Base-by-base conservation (phyloP, 495 filamentous ascomycete species). In the Aspergillus incahuasiensis region DNA sequence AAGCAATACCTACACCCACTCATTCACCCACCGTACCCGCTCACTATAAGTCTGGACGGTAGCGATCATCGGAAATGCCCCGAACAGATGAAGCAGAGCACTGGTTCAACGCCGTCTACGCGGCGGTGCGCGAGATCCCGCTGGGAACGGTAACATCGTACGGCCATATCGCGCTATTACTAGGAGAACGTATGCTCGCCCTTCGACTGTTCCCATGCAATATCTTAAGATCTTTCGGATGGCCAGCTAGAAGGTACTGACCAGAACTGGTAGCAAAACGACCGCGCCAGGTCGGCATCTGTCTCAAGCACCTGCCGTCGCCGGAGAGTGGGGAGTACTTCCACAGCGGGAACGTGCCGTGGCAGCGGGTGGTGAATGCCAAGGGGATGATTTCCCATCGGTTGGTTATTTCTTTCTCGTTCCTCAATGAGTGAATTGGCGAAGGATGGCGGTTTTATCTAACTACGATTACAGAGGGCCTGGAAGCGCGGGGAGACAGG, bases 341-440 rank as follows among this genome's bases (percentile, higher is more conserved):
- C 70, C 81, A 96, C 63, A 73, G 78, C 53, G 76, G 70, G 16
- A 96, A 89, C 61, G 91, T 96, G 11, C 92, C 92, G 4, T 97
- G 92, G 92, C 92, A 97, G 74, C 77, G 92, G 44, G 90, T 97
- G 11, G 87, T 97, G 57, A 95, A 92, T 63, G 69, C 87, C 2
- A 92, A 89, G 68, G 91, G 91, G 16, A 77, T 83, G 54, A 91
- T 97, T 58, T 92, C 90, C 28, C 87, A 86, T 30, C 82, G 91
- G 90, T 95, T 62, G 21, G 75, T 63, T n/a, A n/a, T n/a, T n/a
- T n/a, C n/a, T n/a, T 35, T 28, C 6, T 22, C 18, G 6, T 44
- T 24, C 24, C 11, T 43, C 39, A 38, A 30, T 30, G 9, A 5
- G 28, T 15, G 32, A 2, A 2, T 5, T 35, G 9, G 12, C 6